Evolutionary conservation across 805 yeast species (phyloP).

Genomic region (Candida corydali): DNA sequence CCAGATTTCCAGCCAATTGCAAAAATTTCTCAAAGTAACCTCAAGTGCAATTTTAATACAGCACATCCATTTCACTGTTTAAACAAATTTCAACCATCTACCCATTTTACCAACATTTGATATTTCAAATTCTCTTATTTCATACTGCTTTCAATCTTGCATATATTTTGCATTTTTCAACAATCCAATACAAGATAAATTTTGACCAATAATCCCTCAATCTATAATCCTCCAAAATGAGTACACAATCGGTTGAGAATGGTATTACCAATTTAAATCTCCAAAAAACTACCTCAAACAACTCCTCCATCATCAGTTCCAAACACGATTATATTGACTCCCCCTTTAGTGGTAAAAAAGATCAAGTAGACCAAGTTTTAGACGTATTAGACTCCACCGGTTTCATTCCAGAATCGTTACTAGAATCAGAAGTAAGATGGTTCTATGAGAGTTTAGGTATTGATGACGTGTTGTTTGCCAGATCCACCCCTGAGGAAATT

Average conservation of each 20-base stretch:
- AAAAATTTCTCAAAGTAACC: neutral
- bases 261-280: conserved; percentile 16
- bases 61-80: no score
- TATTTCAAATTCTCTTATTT: no score
- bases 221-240: no score
- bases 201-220: no score
- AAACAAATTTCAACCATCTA: no score
- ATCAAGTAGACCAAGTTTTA: conserved; percentile 77
- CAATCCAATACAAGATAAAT: no score
- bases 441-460: conserved; percentile 85
- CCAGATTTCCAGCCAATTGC: conserved; percentile 7
- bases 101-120: no score
- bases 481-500: conserved; percentile 75
- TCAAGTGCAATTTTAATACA: neutral
- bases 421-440: conserved; percentile 86
- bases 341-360: conserved; percentile 75
- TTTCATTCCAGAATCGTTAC: conserved; percentile 80
- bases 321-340: conserved; percentile 66
- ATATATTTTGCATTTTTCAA: no score
- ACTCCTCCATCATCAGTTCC: conserved; percentile 26
- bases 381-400: conserved; percentile 80
- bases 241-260: conserved; percentile 14
- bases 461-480: conserved; percentile 87
- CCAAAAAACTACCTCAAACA: conserved; percentile 22
- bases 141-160: no score